phyloP scores from a whole-genome alignment of 2,329 filamentous ascomycete genomes.

The Ophiocordyceps camponoti-rufipedis region DNA sequence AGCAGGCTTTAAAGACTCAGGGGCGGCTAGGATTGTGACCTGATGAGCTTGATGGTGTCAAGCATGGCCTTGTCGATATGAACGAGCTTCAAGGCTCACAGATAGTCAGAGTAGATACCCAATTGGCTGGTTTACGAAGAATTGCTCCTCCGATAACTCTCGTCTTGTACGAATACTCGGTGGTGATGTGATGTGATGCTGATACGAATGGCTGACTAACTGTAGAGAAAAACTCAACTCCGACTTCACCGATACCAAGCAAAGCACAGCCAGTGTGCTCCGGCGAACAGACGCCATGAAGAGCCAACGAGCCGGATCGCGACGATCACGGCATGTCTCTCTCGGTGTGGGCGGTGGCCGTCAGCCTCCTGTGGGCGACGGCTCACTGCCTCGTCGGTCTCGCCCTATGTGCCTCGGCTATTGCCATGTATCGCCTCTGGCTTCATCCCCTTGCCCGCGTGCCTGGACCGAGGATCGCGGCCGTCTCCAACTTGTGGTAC shows the following conservation, averaged over 20 bases:
- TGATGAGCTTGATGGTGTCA: neutral
- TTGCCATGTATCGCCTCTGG: conserved; percentile 18
- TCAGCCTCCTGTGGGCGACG: neutral
- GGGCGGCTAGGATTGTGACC: conserved; percentile 3
- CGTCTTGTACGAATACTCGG: too few relatives aligned
- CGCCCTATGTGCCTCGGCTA: conserved; percentile 3
- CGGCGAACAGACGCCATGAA: too few relatives aligned
- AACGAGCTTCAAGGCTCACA: too few relatives aligned
- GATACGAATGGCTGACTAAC: too few relatives aligned
- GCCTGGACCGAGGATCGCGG: conserved; percentile 28
- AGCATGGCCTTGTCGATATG: too few relatives aligned
- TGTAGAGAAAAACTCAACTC: too few relatives aligned
- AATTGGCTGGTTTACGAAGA: too few relatives aligned
- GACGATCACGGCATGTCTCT: neutral
- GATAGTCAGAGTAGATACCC: too few relatives aligned
- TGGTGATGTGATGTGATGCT: too few relatives aligned
- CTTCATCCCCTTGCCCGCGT: conserved; percentile 25
- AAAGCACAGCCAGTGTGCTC: neutral
- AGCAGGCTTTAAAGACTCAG: conserved; percentile 8
- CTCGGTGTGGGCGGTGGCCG: neutral
- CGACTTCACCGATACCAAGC: too few relatives aligned
- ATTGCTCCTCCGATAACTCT: too few relatives aligned
- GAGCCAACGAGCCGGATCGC: neutral
- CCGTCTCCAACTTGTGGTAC: conserved; percentile 28
- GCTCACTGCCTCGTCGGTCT: neutral